A percentile compares a stretch with the other conserved stretches of the same genome.
phyloP scores from a whole-genome alignment of 2,329 filamentous ascomycete genomes.

The Monilinia vaccinii-corymbosi region DNA sequence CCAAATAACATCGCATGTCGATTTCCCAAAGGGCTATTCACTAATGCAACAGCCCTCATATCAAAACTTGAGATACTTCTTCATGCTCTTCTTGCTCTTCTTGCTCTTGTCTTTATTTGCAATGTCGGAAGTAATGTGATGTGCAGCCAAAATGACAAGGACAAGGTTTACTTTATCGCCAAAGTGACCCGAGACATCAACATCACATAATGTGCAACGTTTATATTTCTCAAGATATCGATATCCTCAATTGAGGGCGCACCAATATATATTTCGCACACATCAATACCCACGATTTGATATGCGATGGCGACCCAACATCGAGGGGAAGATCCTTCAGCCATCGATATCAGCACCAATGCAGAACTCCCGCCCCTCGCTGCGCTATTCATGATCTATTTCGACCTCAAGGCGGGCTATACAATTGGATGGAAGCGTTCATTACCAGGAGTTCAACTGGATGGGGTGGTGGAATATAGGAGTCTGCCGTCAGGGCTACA shows the following conservation, averaged over 20 bases:
- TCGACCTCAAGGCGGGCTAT: conserved; percentile 86
- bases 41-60: neutral
- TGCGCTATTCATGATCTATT: conserved; percentile 80
- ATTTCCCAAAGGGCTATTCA: neutral
- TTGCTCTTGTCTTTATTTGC: too few species aligned
- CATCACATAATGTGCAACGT: conserved; percentile 1
- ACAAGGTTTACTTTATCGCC: neutral
- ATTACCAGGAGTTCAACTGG: conserved; percentile 59
- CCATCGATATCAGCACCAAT: conserved; percentile 25
- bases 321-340: conserved; percentile 29
- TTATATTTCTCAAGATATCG: neutral
- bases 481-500: conserved; percentile 89
- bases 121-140: neutral
- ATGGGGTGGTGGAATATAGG: conserved; percentile 91
- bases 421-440: conserved; percentile 84
- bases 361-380: conserved; percentile 54
- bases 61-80: too few species aligned
- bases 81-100: too few species aligned
- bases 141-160: neutral
- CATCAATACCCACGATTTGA: neutral
- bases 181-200: neutral
- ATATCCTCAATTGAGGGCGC: neutral
- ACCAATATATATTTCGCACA: neutral
- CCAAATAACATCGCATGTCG: neutral
- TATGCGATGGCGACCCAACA: conserved; percentile 25